phyloP scores from a whole-genome alignment of 2,329 filamentous ascomycete genomes.

The Phaeosphaeriaceae sp. region DNA sequence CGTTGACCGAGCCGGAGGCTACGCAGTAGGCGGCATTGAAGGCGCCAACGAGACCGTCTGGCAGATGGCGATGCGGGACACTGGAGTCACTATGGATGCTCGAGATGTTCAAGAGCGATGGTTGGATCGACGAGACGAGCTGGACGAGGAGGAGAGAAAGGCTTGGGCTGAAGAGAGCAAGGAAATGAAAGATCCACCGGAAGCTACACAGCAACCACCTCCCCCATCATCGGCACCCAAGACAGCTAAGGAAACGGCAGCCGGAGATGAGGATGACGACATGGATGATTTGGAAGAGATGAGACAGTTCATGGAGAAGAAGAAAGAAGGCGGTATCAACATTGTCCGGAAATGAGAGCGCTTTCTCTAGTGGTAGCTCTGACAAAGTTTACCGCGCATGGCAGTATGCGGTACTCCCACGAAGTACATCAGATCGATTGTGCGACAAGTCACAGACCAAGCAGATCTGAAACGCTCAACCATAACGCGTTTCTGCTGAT shows the following conservation, averaged over 20 bases:
- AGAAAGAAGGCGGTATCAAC: constrained; percentile 71
- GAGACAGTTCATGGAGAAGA: constrained; percentile 46
- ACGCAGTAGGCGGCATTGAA: constrained; percentile 89
- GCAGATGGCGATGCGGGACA: constrained; percentile 89
- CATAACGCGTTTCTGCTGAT: background rate
- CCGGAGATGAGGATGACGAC: constrained; percentile 37
- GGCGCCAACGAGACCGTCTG: constrained; percentile 96
- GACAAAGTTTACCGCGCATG: background rate
- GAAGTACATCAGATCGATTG: background rate
- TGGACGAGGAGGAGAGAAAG: constrained; percentile 79
- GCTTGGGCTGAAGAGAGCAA: constrained; percentile 79
- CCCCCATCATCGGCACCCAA: constrained; percentile 11
- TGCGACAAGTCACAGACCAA: background rate
- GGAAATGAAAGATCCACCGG: constrained; percentile 36
- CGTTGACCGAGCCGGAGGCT: constrained; percentile 91
- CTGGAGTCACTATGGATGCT: constrained; percentile 75
- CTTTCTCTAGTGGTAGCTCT: background rate
- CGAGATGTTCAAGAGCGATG: constrained; percentile 94
- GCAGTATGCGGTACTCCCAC: background rate
- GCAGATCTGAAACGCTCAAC: background rate
- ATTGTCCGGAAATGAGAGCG: constrained; percentile 66
- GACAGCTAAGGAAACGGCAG: constrained; percentile 16
- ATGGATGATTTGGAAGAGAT: constrained; percentile 51
- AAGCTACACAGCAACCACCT: constrained; percentile 11
- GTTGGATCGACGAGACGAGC: constrained; percentile 88